Percentiles rank a stretch among this genome's conserved stretches.
Conservation (phyloP, 1,139 yeast genomes). For the Magnusiomyces sp. region DNA sequence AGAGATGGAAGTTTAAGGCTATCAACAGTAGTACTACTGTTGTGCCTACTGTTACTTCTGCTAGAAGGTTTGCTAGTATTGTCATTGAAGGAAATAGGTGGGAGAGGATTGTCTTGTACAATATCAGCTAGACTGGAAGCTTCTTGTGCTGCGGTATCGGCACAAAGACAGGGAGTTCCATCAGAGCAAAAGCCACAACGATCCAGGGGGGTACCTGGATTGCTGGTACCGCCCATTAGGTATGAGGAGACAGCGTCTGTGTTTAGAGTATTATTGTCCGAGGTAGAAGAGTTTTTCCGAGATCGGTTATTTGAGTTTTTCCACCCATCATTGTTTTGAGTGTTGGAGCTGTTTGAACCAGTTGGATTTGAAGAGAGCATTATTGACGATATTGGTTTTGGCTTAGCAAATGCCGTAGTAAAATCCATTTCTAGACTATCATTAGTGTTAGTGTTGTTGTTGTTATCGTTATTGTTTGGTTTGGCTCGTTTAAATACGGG, state of each 20-base stretch:
- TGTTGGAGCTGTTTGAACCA: background rate
- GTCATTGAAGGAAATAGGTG: constrained; percentile 1
- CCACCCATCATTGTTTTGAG: background rate
- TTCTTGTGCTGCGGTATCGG: constrained; percentile 39
- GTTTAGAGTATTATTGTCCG: background rate
- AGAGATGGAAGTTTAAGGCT: background rate
- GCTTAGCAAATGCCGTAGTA: constrained; percentile 22
- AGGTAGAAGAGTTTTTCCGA: background rate
- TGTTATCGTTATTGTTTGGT: background rate
- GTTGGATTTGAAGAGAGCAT: background rate
- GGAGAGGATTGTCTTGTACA: constrained; percentile 8
- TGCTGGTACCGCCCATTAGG: background rate
- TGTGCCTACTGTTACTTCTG: background rate
- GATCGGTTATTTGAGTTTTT: no score
- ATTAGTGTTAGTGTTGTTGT: background rate
- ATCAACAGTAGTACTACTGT: background rate
- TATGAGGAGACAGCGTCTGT: background rate
- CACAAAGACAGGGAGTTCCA: constrained; percentile 86
- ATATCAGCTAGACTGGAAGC: constrained; percentile 13
- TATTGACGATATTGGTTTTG: background rate
- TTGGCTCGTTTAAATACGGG: background rate
- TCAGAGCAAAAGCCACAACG: constrained; percentile 91
- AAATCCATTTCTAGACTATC: constrained; percentile 27
- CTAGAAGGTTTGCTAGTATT: background rate
- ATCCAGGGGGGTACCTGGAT: constrained; percentile 44